phyloP scores from a whole-genome alignment of 1,284 basidiomycete species.

The Puccinia horiana region DNA sequence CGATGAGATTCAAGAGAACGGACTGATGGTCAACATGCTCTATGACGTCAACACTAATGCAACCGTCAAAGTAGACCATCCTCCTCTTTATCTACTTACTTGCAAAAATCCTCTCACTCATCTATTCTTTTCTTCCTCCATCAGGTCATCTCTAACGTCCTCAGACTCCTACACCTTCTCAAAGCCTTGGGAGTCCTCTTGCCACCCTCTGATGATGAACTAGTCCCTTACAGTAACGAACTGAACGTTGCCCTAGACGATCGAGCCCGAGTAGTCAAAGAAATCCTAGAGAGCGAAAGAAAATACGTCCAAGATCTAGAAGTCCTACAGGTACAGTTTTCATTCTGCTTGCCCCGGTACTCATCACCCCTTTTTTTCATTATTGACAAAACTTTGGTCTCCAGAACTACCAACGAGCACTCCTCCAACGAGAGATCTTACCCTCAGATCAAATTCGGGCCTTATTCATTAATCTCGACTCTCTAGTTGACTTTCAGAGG shows the following conservation, averaged over 20 bases:
- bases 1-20: conserved; percentile 57
- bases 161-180: conserved; percentile 41
- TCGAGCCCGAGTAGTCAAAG: conserved; percentile 75
- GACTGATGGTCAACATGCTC: conserved; percentile 68
- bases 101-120: neutral
- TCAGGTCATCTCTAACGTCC: conserved; percentile 48
- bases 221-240: conserved; percentile 51
- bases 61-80: conserved; percentile 76
- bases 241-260: conserved; percentile 60
- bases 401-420: conserved; percentile 60
- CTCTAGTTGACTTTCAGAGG: conserved; percentile 93
- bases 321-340: conserved; percentile 75
- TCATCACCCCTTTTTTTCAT: neutral
- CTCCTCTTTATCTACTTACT: neutral
- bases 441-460: conserved; percentile 92
- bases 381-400: neutral
- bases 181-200: conserved; percentile 34
- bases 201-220: conserved; percentile 53
- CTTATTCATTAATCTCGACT: conserved; percentile 92
- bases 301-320: conserved; percentile 98
- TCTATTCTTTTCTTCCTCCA: neutral
- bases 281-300: conserved; percentile 89
- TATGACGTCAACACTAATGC: conserved; percentile 90
- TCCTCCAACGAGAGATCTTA: conserved; percentile 78
- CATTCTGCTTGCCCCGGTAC: conserved; percentile 50